phyloP scores from a whole-genome alignment of 495 filamentous ascomycete genomes.

The Choiromyces venosus region DNA sequence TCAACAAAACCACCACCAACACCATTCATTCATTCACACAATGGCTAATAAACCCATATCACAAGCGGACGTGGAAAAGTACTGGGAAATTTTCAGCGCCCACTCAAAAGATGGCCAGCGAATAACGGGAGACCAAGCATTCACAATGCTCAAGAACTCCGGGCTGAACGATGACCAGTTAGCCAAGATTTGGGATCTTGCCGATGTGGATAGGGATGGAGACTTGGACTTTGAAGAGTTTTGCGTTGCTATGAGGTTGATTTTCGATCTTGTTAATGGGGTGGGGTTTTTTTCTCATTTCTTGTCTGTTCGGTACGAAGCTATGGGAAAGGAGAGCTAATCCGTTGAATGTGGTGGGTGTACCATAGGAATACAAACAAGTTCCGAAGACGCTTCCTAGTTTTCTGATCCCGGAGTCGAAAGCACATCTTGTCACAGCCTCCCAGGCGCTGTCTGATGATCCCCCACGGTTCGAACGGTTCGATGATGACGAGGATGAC shows the following conservation, averaged over 20 bases:
- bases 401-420: constrained; percentile 94
- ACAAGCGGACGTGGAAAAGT: constrained; percentile 91
- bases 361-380: constrained; percentile 81
- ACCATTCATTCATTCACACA: constrained; percentile 42
- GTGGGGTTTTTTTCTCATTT: constrained; percentile 54
- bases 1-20: background rate
- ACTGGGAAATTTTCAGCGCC: constrained; percentile 97
- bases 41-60: constrained; percentile 81
- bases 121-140: constrained; percentile 84
- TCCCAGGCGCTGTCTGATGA: constrained; percentile 70
- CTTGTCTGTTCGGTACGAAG: constrained; percentile 8
- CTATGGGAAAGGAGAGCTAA: constrained; percentile 16
- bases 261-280: constrained; percentile 94
- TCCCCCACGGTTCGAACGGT: constrained; percentile 72
- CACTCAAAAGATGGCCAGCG: constrained; percentile 74
- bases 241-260: constrained; percentile 95
- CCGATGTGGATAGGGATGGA: constrained; percentile 93
- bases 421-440: constrained; percentile 91
- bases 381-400: constrained; percentile 80
- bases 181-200: constrained; percentile 93
- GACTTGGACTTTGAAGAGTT: constrained; percentile 99
- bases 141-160: constrained; percentile 91
- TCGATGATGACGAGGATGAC: constrained; percentile 65
- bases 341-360: constrained; percentile 1
- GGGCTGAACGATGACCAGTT: constrained; percentile 89